Evolutionary conservation across 2,329 filamentous ascomycete genomes (phyloP), one percentile per base, ranked within the genome.

Genomic region (Penicillium sumatraense): DNA sequence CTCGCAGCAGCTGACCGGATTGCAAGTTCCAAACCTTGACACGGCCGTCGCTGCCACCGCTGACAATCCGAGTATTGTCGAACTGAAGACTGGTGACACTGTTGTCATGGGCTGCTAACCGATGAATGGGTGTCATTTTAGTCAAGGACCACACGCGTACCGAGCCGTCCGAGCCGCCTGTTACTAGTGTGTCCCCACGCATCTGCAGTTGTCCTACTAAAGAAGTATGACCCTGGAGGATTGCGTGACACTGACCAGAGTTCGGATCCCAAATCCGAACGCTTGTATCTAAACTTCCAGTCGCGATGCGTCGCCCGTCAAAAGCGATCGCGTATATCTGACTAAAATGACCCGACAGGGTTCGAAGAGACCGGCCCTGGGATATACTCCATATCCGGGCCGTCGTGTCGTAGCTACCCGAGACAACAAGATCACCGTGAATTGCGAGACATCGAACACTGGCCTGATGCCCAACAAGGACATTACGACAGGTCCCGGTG

Each of bases 311-410:
- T 64, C 88, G 88, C 35, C 95, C 95, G 71, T 99, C 95, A 75
- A 98, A 99, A 1, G 95, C 95, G 71, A 99, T 96, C 18, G 95
- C 95, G 72, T 99, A 99, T 55, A 99, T 99, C 72, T 99, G 95
- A 71, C 93, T 98, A 76, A 97, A 99, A 75, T 99, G 95, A 0
- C 95, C 95, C 41, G 89, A 88, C 35, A 99, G 81, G 0, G 92
- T 97, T 63, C 93, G 88, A 51, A 98, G 79, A 73, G 95, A 99
- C 59, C 91, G 87, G 26, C 95, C 95, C 75, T 97, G 91, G 2
- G 91, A 96, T 49, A 99, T 98, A 73, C 91, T 97, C 95, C 95
- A 99, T 54, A 99, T 93, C 66, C 92, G 89, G 20, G 95, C 95
- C 20, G 91, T 97, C 6, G 95, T 97, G 72, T 99, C 95, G 75